phyloP scores from a whole-genome alignment of 768 basidiomycete genomes.

The Termitomyces sp. region DNA sequence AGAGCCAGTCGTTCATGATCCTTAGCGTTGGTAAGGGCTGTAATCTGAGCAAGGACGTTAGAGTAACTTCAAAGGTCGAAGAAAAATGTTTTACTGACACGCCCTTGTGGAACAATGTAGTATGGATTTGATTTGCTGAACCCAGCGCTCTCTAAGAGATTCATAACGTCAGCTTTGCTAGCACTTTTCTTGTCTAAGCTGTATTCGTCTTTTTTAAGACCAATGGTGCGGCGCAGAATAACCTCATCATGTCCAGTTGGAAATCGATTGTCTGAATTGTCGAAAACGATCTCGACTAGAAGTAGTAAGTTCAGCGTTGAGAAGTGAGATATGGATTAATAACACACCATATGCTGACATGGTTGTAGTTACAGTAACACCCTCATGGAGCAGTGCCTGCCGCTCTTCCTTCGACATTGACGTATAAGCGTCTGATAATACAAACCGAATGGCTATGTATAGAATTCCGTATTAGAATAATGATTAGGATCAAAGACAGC shows the following conservation, averaged over 20 bases:
- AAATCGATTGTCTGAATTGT: constrained; percentile 91
- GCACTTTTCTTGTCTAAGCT: constrained; percentile 93
- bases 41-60: constrained; percentile 55
- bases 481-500: not conserved
- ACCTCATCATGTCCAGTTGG: constrained; percentile 88
- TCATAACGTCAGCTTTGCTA: constrained; percentile 97
- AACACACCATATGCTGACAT: constrained; percentile 82
- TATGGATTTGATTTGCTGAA: constrained; percentile 99
- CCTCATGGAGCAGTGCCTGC: constrained; percentile 90
- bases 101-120: constrained; percentile 97
- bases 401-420: constrained; percentile 93
- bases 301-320: not conserved
- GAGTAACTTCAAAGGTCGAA: not conserved
- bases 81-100: constrained; percentile 48
- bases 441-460: constrained; percentile 84
- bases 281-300: constrained; percentile 88
- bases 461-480: not conserved
- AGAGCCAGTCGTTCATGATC: constrained; percentile 90
- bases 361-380: constrained; percentile 80
- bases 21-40: constrained; percentile 93
- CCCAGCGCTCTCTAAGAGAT: constrained; percentile 91
- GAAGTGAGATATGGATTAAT: not conserved
- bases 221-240: constrained; percentile 88
- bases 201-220: constrained; percentile 98
- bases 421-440: constrained; percentile 95